Evolutionary conservation across 148 eudicot genomes (phyloP).

Genomic region (Diospyros lotus): DNA sequence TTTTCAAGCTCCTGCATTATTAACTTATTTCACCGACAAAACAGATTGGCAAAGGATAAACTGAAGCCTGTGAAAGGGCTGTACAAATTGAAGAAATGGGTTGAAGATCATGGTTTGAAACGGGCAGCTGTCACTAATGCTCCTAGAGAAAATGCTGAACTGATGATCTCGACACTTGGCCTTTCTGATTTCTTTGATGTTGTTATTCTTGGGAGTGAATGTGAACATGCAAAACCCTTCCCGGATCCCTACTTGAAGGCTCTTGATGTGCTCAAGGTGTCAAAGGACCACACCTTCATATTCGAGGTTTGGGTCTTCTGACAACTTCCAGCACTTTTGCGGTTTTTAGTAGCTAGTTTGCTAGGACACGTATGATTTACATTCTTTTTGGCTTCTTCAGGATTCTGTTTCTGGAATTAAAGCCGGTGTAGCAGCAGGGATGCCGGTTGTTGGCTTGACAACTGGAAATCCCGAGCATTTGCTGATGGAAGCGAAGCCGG

Average conservation of each 20-base stretch:
- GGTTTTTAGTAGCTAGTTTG: neutral
- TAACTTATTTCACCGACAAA: slow-evolving; percentile 6
- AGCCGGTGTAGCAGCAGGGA: slow-evolving; percentile 97
- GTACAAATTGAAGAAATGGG: slow-evolving; percentile 66
- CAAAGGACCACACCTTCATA: slow-evolving; percentile 75
- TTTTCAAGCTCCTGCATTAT: neutral
- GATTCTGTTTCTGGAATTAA: slow-evolving; percentile 90
- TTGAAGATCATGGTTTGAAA: slow-evolving; percentile 76
- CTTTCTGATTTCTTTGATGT: slow-evolving; percentile 70
- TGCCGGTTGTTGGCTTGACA: slow-evolving; percentile 80
- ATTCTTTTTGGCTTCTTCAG: slow-evolving; percentile 21
- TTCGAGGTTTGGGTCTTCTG: slow-evolving; percentile 52
- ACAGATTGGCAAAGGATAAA: slow-evolving; percentile 69
- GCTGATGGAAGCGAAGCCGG: slow-evolving; percentile 66
- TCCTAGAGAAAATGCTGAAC: slow-evolving; percentile 77
- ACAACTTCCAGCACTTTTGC: neutral
- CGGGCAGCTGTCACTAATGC: slow-evolving; percentile 97
- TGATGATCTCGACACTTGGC: slow-evolving; percentile 75
- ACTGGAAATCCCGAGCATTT: slow-evolving; percentile 68
- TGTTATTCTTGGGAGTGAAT: slow-evolving; percentile 69
- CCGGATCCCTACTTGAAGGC: slow-evolving; percentile 91
- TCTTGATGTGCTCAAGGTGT: slow-evolving; percentile 54
- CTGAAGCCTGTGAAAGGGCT: slow-evolving; percentile 69
- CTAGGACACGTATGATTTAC: neutral
- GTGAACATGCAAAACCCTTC: slow-evolving; percentile 83